Conservation (phyloP, 78 protist species). For the Diacronema lutheri region DNA sequence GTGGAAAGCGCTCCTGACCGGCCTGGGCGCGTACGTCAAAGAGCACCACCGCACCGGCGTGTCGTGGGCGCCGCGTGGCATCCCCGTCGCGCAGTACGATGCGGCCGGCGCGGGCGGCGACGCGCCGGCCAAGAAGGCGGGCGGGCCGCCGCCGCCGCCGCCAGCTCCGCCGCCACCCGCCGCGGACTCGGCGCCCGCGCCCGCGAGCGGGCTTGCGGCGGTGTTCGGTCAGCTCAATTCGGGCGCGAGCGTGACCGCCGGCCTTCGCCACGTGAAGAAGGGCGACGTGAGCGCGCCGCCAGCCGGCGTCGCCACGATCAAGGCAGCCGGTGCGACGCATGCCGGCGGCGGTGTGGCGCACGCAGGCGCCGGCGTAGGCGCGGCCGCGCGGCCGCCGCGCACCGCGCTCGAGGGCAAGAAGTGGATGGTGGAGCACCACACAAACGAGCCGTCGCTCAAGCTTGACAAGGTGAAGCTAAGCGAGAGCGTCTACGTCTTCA, state of each 20-base stretch:
- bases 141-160: slow-evolving; percentile 48
- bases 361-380: slow-evolving; percentile 30
- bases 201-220: slow-evolving; percentile 27
- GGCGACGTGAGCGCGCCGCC: slow-evolving; percentile 50
- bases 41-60: slow-evolving; percentile 6
- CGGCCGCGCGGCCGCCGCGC: not conserved
- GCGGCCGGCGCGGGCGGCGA: too few relatives aligned
- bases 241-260: slow-evolving; percentile 60
- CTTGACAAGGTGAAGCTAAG: slow-evolving; percentile 24
- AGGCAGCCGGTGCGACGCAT: not conserved
- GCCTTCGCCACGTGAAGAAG: slow-evolving; percentile 75
- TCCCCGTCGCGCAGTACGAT: too few relatives aligned
- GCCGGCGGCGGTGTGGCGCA: not conserved
- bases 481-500: slow-evolving; percentile 73
- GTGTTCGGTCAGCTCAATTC: slow-evolving; percentile 68
- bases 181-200: not conserved
- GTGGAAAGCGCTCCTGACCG: not conserved
- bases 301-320: not conserved
- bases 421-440: slow-evolving; percentile 79
- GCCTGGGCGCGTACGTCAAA: not conserved
- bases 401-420: slow-evolving; percentile 71
- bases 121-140: not conserved
- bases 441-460: slow-evolving; percentile 46
- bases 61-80: too few relatives aligned
- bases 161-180: slow-evolving; percentile 22